Conservation (phyloP, 1,284 basidiomycete species). For the Ustilago sp. region DNA sequence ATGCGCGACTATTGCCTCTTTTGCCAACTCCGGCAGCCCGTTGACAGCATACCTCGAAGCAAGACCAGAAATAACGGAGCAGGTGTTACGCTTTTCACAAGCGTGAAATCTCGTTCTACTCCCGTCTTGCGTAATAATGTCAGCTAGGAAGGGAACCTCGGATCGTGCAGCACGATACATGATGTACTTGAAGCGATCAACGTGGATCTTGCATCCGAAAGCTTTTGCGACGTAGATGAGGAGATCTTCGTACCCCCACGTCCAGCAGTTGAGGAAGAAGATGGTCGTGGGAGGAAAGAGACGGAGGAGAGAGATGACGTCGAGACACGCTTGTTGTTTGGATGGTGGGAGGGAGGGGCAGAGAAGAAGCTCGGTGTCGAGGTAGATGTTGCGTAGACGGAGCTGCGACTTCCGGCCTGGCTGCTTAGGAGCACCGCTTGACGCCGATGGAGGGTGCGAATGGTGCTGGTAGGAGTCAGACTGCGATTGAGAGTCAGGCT, state of each 20-base stretch:
- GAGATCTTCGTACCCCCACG: slow-evolving; percentile 77
- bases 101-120: slow-evolving; percentile 84
- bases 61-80: slow-evolving; percentile 66
- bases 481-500: slow-evolving; percentile 8
- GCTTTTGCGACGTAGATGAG: slow-evolving; percentile 47
- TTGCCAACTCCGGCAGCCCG: slow-evolving; percentile 6
- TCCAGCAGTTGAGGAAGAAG: slow-evolving; percentile 93
- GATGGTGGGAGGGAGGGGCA: slow-evolving; percentile 29
- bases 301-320: slow-evolving; percentile 75
- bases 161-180: slow-evolving; percentile 75
- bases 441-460: not conserved
- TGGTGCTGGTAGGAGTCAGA: not conserved
- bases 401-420: slow-evolving; percentile 1
- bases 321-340: slow-evolving; percentile 71
- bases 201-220: slow-evolving; percentile 77
- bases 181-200: slow-evolving; percentile 84
- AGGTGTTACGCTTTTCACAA: slow-evolving; percentile 84
- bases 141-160: slow-evolving; percentile 76
- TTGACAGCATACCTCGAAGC: slow-evolving; percentile 23
- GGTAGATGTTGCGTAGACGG: slow-evolving; percentile 81
- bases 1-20: slow-evolving; percentile 29
- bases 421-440: not conserved
- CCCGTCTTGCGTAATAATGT: slow-evolving; percentile 77
- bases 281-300: slow-evolving; percentile 74
- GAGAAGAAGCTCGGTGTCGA: slow-evolving; percentile 79